These are phyloP conservation scores for Chalaropsis ovoidea DNA, from an alignment of 2,329 filamentous ascomycete species.

Conservation along the genomic window DNA sequence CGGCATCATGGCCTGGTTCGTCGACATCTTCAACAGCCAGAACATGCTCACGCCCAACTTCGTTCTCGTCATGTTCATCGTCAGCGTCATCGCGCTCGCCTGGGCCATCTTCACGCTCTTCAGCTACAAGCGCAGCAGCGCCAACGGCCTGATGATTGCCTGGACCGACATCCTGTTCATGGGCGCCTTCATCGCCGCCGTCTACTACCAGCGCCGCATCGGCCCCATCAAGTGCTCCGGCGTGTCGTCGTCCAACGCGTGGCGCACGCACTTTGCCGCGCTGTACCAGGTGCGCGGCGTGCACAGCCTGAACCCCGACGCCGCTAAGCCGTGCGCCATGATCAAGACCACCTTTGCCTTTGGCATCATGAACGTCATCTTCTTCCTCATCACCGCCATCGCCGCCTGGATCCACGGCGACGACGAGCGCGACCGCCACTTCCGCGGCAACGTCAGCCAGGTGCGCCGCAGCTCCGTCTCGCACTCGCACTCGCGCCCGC, in stretches of 20 bases:
- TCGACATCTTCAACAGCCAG: slow-evolving; percentile 46
- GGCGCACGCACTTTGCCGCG: slow-evolving; percentile 51
- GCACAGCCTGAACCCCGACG: slow-evolving; percentile 42
- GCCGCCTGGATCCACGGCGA: slow-evolving; percentile 54
- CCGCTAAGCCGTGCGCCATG: slow-evolving; percentile 78
- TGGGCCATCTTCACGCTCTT: slow-evolving; percentile 58
- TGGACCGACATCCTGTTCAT: slow-evolving; percentile 52
- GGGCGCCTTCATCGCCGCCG: slow-evolving; percentile 53
- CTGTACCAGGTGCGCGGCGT: slow-evolving; percentile 46
- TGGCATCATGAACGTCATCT: slow-evolving; percentile 75
- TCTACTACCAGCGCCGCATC: slow-evolving; percentile 51
- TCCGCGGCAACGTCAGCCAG: slow-evolving; percentile 36
- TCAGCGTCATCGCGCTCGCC: slow-evolving; percentile 50
- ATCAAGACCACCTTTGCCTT: slow-evolving; percentile 84
- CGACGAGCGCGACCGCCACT: slow-evolving; percentile 35
- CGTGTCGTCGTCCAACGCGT: slow-evolving; percentile 40
- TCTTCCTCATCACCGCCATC: slow-evolving; percentile 68
- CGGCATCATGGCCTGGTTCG: slow-evolving; percentile 58
- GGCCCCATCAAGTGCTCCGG: slow-evolving; percentile 55
- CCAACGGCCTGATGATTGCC: slow-evolving; percentile 52
- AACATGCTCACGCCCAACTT: slow-evolving; percentile 52
- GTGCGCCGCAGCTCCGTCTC: slow-evolving; percentile 30
- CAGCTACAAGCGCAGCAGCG: slow-evolving; percentile 52
- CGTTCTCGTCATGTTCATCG: slow-evolving; percentile 58
- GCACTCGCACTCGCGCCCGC: slow-evolving; percentile 27